Base-by-base conservation (phyloP, 495 filamentous ascomycete genomes). In the Gamarada debralockiae region DNA sequence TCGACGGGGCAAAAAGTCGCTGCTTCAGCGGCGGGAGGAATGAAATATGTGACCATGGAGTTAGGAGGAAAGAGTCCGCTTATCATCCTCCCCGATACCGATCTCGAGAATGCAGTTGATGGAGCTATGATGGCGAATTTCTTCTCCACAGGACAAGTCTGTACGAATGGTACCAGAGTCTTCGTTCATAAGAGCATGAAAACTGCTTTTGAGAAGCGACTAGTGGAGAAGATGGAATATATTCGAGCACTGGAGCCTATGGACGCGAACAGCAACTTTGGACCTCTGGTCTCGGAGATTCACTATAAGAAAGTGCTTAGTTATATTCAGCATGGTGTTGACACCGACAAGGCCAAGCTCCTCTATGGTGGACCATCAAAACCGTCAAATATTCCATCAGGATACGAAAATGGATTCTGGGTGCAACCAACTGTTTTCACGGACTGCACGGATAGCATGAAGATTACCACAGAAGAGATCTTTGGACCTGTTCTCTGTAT, bases 51-150 rank as follows among this genome's bases (percentile, higher is more conserved):
- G 31, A 91, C 87, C 3, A 87, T 91, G 84, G 89, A 93, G 62
- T 75, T 92, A 1, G 89, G 89, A 41, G 89, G 89, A 22, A 92
- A 92, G 69, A 87, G 82, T 48, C 86, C 89, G 2, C 67, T 85
- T 18, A 70, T 92, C 40, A 68, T 92, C 29, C 77, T 89, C 23
- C 81, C 84, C 0, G 89, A 90, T 57, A 82, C 85, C 0, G 76
- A 86, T 41, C 59, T 91, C 2, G 83, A 88, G n/a, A 76, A 71
- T 41, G 88, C 88, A 12, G 88, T 87, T 25, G 78, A 92, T 57
- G 85, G 85, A 23, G 86, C 85, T 50, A 90, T 92, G 87, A 89
- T 91, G 85, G 88, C 88, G 38, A 92, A 91, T 60, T 91, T 90
- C 71, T 90, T 82, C 74, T 87, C 82, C 60, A 82, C 82, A 0